Evolutionary conservation across 2,329 filamentous ascomycete species (phyloP), one percentile per base, ranked within the genome.

Genomic region (Nothophoma quercina): DNA sequence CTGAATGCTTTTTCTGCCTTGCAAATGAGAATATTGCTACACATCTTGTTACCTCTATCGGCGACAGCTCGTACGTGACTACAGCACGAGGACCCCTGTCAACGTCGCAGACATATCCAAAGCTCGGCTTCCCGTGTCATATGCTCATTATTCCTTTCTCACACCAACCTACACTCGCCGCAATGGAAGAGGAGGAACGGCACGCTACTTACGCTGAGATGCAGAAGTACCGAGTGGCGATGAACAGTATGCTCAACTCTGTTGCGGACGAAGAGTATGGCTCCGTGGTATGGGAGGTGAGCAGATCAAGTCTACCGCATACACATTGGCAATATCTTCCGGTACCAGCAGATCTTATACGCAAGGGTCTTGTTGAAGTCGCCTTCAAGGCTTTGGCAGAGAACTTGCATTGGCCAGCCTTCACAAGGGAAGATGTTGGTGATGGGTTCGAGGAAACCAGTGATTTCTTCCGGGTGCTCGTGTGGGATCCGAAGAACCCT

Each of bases 241-340:
- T 98, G 39, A 91, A 96, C 69, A 81, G 81, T 36, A 96, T 97
- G 89, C 80, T 97, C 10, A 74, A 72, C 40, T 71, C 77, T 19
- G 69, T 70, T 77, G 67, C 77, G 33, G 69, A 63, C 12, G 72
- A 83, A 57, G 83, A 83, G 58, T 85, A 97, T 1, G 95, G 93
- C 13, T 85, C 87, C 2, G 89, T 98, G 1, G 95, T 91, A 0
- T 99, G 91, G 86, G 95, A 98, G 76, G 93, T 99, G 65, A 93
- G 88, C 69, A 88, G 92, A 42, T 81, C 81, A 4, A 84, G 84
- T 43, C 91, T 95, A 47, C 87, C 98, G 49, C 95, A 99, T 71
- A 83, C 88, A 1, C 93, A 98, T 69, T 97, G 93, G 95, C 96
- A 99, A 75, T 89, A 96, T 62, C 78, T 98, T 23, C 91, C 95